phyloP scores from a whole-genome alignment of 805 yeast species.

The Hermanozyma aechmeae region DNA sequence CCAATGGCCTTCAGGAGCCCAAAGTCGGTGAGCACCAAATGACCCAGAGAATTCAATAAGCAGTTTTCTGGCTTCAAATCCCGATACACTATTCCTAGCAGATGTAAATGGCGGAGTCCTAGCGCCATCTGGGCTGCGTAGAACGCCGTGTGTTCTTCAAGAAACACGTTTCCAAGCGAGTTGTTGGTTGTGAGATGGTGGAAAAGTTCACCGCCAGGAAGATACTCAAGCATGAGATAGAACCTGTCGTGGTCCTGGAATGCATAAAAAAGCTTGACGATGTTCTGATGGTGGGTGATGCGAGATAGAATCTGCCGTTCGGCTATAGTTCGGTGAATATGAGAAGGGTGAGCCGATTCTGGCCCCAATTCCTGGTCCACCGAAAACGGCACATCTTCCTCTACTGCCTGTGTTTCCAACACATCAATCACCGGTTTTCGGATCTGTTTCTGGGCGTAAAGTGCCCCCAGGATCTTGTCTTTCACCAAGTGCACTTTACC shows the following conservation, averaged over 20 bases:
- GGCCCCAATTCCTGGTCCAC: slow-evolving; percentile 5
- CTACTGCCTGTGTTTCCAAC: slow-evolving; percentile 19
- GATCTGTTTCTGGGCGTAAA: slow-evolving; percentile 36
- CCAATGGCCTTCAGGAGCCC: slow-evolving; percentile 50
- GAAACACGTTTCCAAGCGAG: slow-evolving; percentile 31
- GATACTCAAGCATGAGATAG: slow-evolving; percentile 67
- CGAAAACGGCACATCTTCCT: slow-evolving; percentile 22
- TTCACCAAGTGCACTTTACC: slow-evolving; percentile 35
- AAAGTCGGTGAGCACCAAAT: slow-evolving; percentile 76
- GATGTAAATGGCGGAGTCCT: slow-evolving; percentile 69
- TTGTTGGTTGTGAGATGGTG: slow-evolving; percentile 37
- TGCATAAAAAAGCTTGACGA: slow-evolving; percentile 75
- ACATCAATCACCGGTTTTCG: slow-evolving; percentile 18
- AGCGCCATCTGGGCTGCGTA: slow-evolving; percentile 75
- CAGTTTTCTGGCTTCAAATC: slow-evolving; percentile 90
- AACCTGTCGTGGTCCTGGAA: slow-evolving; percentile 73
- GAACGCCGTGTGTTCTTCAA: slow-evolving; percentile 63
- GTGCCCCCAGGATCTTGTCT: slow-evolving; percentile 26
- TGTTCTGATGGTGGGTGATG: slow-evolving; percentile 60
- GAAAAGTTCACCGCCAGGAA: slow-evolving; percentile 84
- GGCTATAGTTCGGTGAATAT: slow-evolving; percentile 11
- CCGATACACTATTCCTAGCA: slow-evolving; percentile 74
- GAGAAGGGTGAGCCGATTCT: slow-evolving; percentile 9
- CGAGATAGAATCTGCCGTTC: slow-evolving; percentile 10
- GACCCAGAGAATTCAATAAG: slow-evolving; percentile 67